phyloP scores from a whole-genome alignment of 352 stramenopile genomes.

The Albugo laibachii region DNA sequence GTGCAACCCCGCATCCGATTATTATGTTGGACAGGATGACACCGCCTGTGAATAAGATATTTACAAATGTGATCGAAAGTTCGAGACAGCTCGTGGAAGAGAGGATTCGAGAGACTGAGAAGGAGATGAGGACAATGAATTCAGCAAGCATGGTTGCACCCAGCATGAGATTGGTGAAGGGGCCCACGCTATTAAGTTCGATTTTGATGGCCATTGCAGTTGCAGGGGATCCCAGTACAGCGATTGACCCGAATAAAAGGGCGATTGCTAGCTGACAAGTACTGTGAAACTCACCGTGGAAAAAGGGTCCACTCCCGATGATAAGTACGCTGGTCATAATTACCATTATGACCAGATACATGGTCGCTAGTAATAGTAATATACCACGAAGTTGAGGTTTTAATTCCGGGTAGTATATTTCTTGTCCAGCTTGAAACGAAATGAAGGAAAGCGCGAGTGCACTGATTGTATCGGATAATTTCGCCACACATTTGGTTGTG shows the following conservation, averaged over 20 bases:
- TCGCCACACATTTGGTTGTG: conserved; percentile 13
- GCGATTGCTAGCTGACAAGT: conserved; percentile 39
- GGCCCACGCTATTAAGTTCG: conserved; percentile 45
- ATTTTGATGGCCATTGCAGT: conserved; percentile 68
- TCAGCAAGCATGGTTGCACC: conserved; percentile 45
- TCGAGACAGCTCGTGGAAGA: conserved; percentile 40
- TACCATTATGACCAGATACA: conserved; percentile 35
- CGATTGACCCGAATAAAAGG: conserved; percentile 57
- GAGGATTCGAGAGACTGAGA: conserved; percentile 39
- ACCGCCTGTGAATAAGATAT: conserved; percentile 29
- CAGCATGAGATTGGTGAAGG: conserved; percentile 58
- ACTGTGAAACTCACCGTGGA: conserved; percentile 22
- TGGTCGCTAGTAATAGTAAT: conserved; percentile 19
- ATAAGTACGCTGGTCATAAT: conserved; percentile 22
- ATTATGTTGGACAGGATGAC: conserved; percentile 35
- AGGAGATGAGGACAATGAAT: conserved; percentile 49
- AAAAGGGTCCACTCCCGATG: conserved; percentile 29
- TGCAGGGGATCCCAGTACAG: conserved; percentile 32
- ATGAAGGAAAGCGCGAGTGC: conserved; percentile 50
- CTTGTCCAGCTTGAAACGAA: conserved; percentile 48
- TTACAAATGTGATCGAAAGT: conserved; percentile 22
- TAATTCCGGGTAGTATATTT: conserved; percentile 50
- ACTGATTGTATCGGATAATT: conserved; percentile 30
- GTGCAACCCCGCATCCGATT: conserved; percentile 17
- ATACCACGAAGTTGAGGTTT: conserved; percentile 38